A percentile compares a stretch with the other conserved stretches of the same genome.
Conservation (phyloP, 257 asterid species). For the Eucommia ulmoides region DNA sequence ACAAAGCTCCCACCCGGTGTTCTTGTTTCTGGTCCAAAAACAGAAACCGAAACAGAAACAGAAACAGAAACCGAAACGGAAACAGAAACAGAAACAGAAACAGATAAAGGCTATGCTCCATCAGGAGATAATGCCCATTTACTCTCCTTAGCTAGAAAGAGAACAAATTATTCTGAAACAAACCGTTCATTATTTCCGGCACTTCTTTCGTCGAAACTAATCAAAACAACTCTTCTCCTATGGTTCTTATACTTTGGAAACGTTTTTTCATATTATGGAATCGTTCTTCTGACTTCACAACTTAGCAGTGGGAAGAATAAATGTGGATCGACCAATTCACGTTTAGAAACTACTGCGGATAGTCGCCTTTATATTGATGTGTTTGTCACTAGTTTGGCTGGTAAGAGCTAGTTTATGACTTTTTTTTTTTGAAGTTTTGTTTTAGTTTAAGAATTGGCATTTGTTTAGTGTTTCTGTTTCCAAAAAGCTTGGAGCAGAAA, state of each 20-base stretch:
- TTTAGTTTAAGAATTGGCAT: too few relatives aligned
- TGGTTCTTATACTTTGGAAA: constrained; percentile 59
- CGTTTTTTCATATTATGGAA: constrained; percentile 56
- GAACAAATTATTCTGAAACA: constrained; percentile 10
- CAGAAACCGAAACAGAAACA: constrained; percentile 17
- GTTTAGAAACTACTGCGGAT: constrained; percentile 9
- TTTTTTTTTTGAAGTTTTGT: too few relatives aligned
- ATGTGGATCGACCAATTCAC: constrained; percentile 20
- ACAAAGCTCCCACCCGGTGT: constrained; percentile 44
- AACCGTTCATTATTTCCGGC: constrained; percentile 23
- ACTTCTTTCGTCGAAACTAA: constrained; percentile 36
- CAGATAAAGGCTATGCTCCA: constrained; percentile 17
- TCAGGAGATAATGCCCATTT: constrained; percentile 16
- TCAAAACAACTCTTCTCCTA: constrained; percentile 38
- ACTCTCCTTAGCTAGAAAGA: constrained; percentile 14
- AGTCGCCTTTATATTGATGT: constrained; percentile 46
- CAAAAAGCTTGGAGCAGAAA: not conserved
- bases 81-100: constrained; percentile 10
- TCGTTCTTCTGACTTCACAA: constrained; percentile 67
- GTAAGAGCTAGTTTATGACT: too few relatives aligned
- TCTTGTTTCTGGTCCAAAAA: constrained; percentile 28
- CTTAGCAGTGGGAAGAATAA: constrained; percentile 44
- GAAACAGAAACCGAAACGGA: constrained; percentile 13
- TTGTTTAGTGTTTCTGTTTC: not conserved
- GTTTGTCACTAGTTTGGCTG: constrained; percentile 63